Evolutionary conservation across 192 early-diverging fungal species (phyloP).

Genomic region (Entophlyctis luteolus): DNA sequence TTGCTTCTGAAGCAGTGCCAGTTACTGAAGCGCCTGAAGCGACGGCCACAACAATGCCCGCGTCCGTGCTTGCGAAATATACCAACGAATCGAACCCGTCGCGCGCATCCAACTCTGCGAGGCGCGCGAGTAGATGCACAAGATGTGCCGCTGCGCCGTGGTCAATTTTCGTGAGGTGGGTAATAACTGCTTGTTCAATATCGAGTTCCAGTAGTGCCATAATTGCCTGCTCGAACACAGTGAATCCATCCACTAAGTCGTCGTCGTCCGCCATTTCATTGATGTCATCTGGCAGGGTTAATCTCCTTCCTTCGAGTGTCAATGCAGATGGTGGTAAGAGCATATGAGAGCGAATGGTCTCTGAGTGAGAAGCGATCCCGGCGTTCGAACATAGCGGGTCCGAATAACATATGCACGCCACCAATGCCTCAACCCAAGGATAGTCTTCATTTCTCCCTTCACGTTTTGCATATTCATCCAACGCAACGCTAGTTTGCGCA

Average conservation of each 20-base stretch:
- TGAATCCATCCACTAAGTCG: background rate
- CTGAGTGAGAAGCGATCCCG: background rate
- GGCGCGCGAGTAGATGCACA: background rate
- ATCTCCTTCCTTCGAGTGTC: no score
- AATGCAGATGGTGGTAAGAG: no score
- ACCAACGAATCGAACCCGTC: background rate
- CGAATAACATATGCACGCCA: background rate
- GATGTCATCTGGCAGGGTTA: no score
- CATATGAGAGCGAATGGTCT: background rate
- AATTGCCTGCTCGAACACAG: background rate
- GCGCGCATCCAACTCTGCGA: background rate
- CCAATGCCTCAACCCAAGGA: slow-evolving; percentile 1
- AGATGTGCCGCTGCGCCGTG: background rate
- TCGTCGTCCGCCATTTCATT: no score
- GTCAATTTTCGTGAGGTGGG: background rate
- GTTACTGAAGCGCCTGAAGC: background rate
- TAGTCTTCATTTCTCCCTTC: background rate
- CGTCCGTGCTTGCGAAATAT: slow-evolving; percentile 2
- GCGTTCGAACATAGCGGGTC: background rate
- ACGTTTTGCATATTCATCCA: background rate
- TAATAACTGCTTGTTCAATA: background rate
- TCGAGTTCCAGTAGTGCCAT: background rate
- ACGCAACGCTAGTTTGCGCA: background rate
- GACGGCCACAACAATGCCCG: background rate
- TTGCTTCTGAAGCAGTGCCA: no score